These are phyloP conservation scores for Pontederia crassipes DNA, from an alignment of 176 grass and related monocot species.

Conservation along the genomic window DNA sequence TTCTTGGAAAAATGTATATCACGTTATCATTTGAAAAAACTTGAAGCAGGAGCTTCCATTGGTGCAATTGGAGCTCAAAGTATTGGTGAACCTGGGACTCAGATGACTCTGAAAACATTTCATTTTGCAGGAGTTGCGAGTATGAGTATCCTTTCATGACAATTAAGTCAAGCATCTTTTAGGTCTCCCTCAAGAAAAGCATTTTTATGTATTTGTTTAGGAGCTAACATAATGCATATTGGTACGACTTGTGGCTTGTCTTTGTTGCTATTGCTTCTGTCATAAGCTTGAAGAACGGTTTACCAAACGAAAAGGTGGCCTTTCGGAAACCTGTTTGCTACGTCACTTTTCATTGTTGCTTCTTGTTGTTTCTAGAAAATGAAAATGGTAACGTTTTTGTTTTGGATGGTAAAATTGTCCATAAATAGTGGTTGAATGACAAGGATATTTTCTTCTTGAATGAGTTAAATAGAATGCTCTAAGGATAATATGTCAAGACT, in stretches of 20 bases:
- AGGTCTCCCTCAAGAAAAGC: neutral
- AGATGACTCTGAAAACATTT: slow-evolving; percentile 97
- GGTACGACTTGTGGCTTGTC: neutral
- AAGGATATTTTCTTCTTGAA: no score
- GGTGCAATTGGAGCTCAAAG: slow-evolving; percentile 96
- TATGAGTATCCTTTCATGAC: slow-evolving; percentile 72
- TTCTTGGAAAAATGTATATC: slow-evolving; percentile 93
- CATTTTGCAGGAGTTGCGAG: slow-evolving; percentile 99
- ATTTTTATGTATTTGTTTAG: neutral
- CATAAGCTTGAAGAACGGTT: neutral
- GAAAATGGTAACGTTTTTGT: no score
- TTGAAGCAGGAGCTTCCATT: slow-evolving; percentile 81
- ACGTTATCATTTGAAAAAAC: slow-evolving; percentile 74
- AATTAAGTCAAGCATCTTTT: slow-evolving; percentile 9
- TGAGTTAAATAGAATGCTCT: no score
- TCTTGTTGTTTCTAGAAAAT: no score
- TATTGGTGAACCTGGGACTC: slow-evolving; percentile 95
- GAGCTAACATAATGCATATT: no score
- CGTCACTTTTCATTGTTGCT: no score
- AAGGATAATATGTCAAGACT: no score
- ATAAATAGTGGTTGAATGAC: no score
- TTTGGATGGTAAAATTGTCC: no score
- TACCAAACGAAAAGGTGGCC: no score
- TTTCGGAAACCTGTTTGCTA: no score
- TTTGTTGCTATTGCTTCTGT: neutral